Conservation (phyloP, 805 yeast genomes). For the Ogataea nitratoaversa region DNA sequence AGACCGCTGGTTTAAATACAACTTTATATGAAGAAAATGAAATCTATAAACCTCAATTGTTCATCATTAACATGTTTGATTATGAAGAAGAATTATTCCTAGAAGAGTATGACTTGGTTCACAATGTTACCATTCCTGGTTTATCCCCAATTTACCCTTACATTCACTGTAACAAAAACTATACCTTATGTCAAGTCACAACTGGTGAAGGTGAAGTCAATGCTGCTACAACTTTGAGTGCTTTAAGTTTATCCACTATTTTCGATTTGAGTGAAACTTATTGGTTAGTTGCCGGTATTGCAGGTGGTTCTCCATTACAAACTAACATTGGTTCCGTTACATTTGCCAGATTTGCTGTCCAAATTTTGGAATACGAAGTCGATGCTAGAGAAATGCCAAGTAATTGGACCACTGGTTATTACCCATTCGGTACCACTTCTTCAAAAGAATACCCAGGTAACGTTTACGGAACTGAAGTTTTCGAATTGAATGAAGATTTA, state of each 20-base stretch:
- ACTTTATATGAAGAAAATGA: slow-evolving; percentile 16
- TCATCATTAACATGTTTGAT: slow-evolving; percentile 53
- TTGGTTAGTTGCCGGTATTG: slow-evolving; percentile 63
- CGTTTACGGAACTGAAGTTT: slow-evolving; percentile 62
- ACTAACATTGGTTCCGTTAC: slow-evolving; percentile 60
- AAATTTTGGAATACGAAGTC: slow-evolving; percentile 55
- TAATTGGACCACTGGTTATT: slow-evolving; percentile 61
- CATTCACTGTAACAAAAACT: slow-evolving; percentile 51
- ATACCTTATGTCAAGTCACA: slow-evolving; percentile 54
- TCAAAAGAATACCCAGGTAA: slow-evolving; percentile 48
- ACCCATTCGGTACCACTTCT: slow-evolving; percentile 47
- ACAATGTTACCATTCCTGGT: slow-evolving; percentile 63
- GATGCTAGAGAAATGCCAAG: slow-evolving; percentile 45
- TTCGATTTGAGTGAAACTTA: slow-evolving; percentile 59
- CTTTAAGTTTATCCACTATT: slow-evolving; percentile 47
- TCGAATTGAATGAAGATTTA: slow-evolving; percentile 54
- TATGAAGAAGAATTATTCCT: slow-evolving; percentile 53
- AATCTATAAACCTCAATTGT: slow-evolving; percentile 47
- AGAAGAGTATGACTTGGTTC: slow-evolving; percentile 40
- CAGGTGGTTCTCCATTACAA: slow-evolving; percentile 54
- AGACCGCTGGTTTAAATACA: slow-evolving; percentile 10
- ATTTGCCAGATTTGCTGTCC: slow-evolving; percentile 57
- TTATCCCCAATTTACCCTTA: slow-evolving; percentile 56
- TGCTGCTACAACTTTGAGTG: slow-evolving; percentile 57
- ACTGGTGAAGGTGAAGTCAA: slow-evolving; percentile 71